phyloP scores from a whole-genome alignment of 2,329 filamentous ascomycete species.

The Talaromyces islandicus region DNA sequence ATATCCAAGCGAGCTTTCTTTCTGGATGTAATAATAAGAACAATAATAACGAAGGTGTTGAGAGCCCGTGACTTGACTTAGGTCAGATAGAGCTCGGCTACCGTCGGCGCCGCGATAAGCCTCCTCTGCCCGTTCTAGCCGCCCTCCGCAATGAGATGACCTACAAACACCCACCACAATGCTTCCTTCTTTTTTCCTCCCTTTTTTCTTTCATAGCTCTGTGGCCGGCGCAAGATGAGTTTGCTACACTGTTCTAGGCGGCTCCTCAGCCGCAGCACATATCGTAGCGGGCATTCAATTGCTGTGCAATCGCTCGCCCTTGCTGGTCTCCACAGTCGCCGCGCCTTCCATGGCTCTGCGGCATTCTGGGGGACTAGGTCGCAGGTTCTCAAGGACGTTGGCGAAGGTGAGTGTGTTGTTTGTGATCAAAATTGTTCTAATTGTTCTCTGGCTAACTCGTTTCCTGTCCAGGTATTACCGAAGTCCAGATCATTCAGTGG shows the following conservation, averaged over 20 bases:
- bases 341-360: constrained; percentile 30
- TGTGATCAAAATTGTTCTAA: too few species aligned
- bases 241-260: constrained; percentile 6
- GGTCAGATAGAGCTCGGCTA: constrained; percentile 10
- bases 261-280: constrained; percentile 8
- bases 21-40: too few species aligned
- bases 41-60: too few species aligned
- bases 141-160: constrained; percentile 1
- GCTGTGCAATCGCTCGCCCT: constrained; percentile 15
- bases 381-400: constrained; percentile 38
- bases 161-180: background rate
- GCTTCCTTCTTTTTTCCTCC: background rate
- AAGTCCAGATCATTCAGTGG: constrained; percentile 99
- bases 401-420: constrained; percentile 38
- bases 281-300: constrained; percentile 21
- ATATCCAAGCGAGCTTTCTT: too few species aligned
- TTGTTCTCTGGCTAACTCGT: too few species aligned
- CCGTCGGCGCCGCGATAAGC: constrained; percentile 10
- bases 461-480: constrained; percentile 69
- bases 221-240: constrained; percentile 2
- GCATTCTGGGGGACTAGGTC: constrained; percentile 31
- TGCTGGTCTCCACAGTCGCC: constrained; percentile 18
- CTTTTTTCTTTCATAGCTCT: background rate
- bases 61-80: too few species aligned
- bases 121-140: constrained; percentile 7